Evolutionary conservation across 2,329 filamentous ascomycete genomes (phyloP), one percentile per base, ranked within the genome.

Genomic region (Aspergillus brasiliensis): DNA sequence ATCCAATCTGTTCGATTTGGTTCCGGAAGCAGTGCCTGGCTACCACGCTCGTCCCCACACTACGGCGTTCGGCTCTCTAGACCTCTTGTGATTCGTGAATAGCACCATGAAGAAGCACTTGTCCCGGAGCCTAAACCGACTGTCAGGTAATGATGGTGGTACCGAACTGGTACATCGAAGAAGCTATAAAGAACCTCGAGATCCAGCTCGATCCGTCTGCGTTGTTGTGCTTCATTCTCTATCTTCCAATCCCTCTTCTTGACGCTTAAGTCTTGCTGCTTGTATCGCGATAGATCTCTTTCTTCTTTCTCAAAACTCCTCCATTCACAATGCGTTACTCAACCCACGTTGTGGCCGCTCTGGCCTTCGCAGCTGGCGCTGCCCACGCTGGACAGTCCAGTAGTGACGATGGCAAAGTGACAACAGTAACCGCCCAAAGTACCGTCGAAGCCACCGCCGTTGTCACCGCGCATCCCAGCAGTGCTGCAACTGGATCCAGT

Each of bases 261-360:
- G 58, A 40, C 27, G 27, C 8, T 31, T n/a, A 49, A 51, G 23
- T 44, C 8, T 17, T 53, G 40, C 10, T 8, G 13, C n/a, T 31
- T 58, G 48, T 51, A 10, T 42, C 17, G 49, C 31, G 25, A 51
- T 25, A 31, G 40, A 17, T 31, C 42, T 42, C 34, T 19, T n/a
- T 28, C 21, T 57, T 57, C 44, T 6, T 21, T 37, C 21, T 51
- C 19, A 40, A 10, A 27, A 46, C 15, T 19, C 10, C 8, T n/a
- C 37, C 23, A 60, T 28, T 40, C 64, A 69, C 62, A 58, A 76
- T 76, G 73, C 67, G 70, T 58, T 65, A 74, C 64, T 65, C 71
- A n/a, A 64, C 57, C 44, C 60, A 62, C 42, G 34, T 64, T 23
- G 40, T 66, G 25, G 34, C 60, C 34, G 61, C 64, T 10, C 51